Base-by-base conservation (phyloP, 805 yeast genomes). In the Pichia scutulata region DNA sequence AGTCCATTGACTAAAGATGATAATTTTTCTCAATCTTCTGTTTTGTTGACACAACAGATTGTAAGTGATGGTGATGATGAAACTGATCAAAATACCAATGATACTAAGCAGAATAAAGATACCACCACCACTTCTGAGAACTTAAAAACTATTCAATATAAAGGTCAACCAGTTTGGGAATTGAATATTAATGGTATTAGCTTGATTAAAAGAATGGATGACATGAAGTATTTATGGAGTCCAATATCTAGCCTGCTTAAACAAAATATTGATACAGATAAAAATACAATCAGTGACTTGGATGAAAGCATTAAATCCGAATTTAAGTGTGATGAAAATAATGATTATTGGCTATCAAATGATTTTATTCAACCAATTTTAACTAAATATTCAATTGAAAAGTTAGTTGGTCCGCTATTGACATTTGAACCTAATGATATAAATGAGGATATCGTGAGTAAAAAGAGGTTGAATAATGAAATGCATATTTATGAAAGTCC, bases 401-500 rank as follows among this genome's bases (percentile, higher is more conserved):
- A 45, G 3, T 21, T 39, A 7, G 7, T 49, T 4, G 25, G 19
- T 19, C 48, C 48, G 2, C 25, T 49, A 22, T 2, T 44, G 7
- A 21, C 4, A 3, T 19, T 49, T 37, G 41, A 39, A n/a, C 19
- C 24, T 14, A 40, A 12, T 26, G 37, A 25, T 14, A 7, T 7
- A 7, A n/a, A 46, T 24, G 49, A 41, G 18, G 14, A 19, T 23
- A 23, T 16, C 9, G 33, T 22, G 4, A 41, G 6, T 24, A 50
- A 44, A 23, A 52, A 49, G 40, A 47, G 49, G 40, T n/a, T 6
- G 10, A 49, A 43, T 25, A 22, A 25, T 14, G 43, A 24, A 22
- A 16, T 26, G 18, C 16, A 43, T 39, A 10, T 25, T 4, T 23
- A 40, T 19, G 48, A 44, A 25, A 49, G 51, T 14, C 76, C 77